Evolutionary conservation across 139 green algal species (phyloP), one percentile per base, ranked within the genome.

Genomic region (Volvox africanus): DNA sequence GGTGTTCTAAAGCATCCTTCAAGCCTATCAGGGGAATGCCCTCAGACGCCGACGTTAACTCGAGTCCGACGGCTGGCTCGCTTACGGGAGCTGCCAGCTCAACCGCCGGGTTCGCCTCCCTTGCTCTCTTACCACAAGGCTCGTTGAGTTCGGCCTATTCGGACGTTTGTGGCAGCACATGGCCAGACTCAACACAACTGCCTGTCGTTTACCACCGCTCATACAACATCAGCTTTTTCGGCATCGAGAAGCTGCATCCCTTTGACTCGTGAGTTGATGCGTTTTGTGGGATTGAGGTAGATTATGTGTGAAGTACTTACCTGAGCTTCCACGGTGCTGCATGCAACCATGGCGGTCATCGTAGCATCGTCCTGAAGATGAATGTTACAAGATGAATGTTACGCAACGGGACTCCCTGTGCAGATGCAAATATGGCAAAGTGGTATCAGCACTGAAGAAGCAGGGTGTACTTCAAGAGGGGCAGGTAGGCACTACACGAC

Each of bases 201-300:
- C 85, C 85, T 14, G 50, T 90, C 18, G 73, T 83, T 14, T 90
- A 90, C 73, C 86, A 90, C 73, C 71, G 44, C 1, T 68, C 20
- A 0, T 91, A 91, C 76, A 91, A 98, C 93, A 96, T 98, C 0
- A 87, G 88, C 16, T 96, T 98, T 76, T 94, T 93, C 35, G 96
- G 96, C 6, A n/a, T 98, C 9, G 97, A 98, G 79, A 96, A 96
- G 82, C 92, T 98, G 32, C 96, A 98, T 87, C 95, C 95, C 28
- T 98, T 98, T 89, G 97, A 98, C 87, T 86, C 87, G 62, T 95
- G 71, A 79, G 71, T 79, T 28, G 11, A 30, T 11, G 65, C 6
- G 65, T 6, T 73, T 73, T 30, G 65, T 12, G 12, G 5, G 44
- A 9, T 55, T 55, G 44, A 55, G 44, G 44, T 55, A 55, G 44